Percentiles rank a stretch among this genome's conserved stretches.
These are phyloP conservation scores for Trichosanthes cucumerina DNA, from an alignment of 306 rosid genomes.

Conservation along the genomic window DNA sequence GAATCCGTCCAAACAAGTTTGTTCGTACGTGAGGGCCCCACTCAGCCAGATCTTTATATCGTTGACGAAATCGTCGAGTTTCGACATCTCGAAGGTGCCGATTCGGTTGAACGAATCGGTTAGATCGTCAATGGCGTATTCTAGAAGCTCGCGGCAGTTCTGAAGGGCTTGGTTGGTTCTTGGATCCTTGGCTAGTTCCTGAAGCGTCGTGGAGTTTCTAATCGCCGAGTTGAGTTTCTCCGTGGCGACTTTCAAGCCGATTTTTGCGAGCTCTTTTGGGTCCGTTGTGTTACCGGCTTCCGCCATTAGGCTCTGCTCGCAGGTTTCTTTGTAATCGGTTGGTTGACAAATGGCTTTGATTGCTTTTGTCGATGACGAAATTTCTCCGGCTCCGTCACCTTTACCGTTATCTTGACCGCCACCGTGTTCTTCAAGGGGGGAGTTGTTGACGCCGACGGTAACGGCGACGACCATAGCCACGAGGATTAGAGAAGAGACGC, in stretches of 20 bases:
- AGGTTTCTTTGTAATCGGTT: constrained; percentile 28
- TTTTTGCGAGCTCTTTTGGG: constrained; percentile 17
- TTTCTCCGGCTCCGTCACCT: neutral
- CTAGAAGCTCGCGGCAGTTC: constrained; percentile 36
- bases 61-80: constrained; percentile 14
- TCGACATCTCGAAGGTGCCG: constrained; percentile 19
- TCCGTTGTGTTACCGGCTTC: constrained; percentile 8
- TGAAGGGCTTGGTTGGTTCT: constrained; percentile 34
- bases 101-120: constrained; percentile 11
- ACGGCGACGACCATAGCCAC: constrained; percentile 50
- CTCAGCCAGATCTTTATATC: constrained; percentile 45
- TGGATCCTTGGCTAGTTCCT: constrained; percentile 27
- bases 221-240: constrained; percentile 11
- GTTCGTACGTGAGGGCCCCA: constrained; percentile 31
- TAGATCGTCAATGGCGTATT: constrained; percentile 27
- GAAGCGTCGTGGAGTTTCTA: constrained; percentile 15
- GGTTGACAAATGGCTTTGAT: constrained; percentile 29
- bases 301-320: constrained; percentile 16
- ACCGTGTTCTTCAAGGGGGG: neutral
- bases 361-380: neutral
- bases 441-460: constrained; percentile 24
- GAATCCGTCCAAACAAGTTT: constrained; percentile 40
- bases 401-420: neutral
- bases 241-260: constrained; percentile 11
- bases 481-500: constrained; percentile 28